Evolutionary conservation across 495 filamentous ascomycete genomes (phyloP), one percentile per base, ranked within the genome.

Genomic region (Viridothelium virens): DNA sequence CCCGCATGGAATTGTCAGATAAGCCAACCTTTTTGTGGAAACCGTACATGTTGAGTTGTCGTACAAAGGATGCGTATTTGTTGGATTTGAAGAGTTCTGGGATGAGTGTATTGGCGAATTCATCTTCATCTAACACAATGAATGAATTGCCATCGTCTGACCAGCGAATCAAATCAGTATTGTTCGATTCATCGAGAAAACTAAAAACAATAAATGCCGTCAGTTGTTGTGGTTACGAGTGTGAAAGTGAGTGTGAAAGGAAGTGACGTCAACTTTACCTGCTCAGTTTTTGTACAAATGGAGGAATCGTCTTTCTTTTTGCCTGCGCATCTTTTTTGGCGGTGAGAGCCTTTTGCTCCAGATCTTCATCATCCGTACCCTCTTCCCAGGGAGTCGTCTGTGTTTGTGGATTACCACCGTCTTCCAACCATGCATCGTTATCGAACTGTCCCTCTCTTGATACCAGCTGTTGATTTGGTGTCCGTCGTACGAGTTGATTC

Each of bases 1-100:
- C 92, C 68, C 92, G 90, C 88, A 97, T 94, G 0, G 92, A 97
- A 74, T 96, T 96, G 75, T 97, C 94, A 6, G 92, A 94, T 34
- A 99, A 84, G 2, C 94, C 94, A 10, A 99, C 95, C 63, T 93
- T 91, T 80, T 99, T 99, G 76, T 99, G 94, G 73, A 99, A 99
- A 7, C 94, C 94, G 75, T 99, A 98, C 94, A 98, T 97, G 73
- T 98, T 98, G 68, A 98, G 82, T 73, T 98, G 94, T 10, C 94
- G 90, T 36, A 99, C 94, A 72, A 99, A 99, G 1, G 95, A 97
- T 6, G 94, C 92, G 75, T 97, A 99, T 76, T 97, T 99, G 76
- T 96, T 97, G 77, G 97, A 95, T 74, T 99, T 99, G 84, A 97
- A 99, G 7, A 97, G 82, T 73, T 97, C 94, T 2, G 94, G 94